phyloP scores from a whole-genome alignment of 495 filamentous ascomycete genomes.

The Lichina pygmaea region DNA sequence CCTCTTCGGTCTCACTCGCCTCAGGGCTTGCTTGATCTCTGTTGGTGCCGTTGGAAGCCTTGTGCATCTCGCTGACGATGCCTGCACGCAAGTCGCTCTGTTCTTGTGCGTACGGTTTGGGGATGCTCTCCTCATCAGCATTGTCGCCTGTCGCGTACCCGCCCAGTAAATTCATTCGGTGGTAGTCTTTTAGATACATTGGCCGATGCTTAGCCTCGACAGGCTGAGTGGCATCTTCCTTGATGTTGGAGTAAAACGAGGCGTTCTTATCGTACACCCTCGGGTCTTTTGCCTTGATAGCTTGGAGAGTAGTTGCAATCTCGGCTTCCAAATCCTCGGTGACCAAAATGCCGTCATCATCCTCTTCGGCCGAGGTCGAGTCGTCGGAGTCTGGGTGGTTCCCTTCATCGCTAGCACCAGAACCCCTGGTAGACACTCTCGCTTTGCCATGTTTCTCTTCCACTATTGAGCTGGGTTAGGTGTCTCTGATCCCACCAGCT shows the following conservation, averaged over 20 bases:
- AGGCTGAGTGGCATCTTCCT: conserved; percentile 14
- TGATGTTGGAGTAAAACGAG: conserved; percentile 46
- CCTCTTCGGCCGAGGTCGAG: conserved; percentile 26
- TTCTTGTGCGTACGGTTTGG: conserved; percentile 57
- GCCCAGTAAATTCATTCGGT: conserved; percentile 55
- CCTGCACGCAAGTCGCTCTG: conserved; percentile 54
- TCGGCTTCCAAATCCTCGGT: conserved; percentile 64
- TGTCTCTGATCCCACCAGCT: neutral
- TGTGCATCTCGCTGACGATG: conserved; percentile 58
- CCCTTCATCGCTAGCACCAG: conserved; percentile 8
- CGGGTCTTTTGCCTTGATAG: conserved; percentile 74
- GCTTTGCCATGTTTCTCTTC: conserved; percentile 58
- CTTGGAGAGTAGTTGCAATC: conserved; percentile 58
- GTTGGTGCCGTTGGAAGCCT: conserved; percentile 17
- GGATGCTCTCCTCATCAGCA: conserved; percentile 20
- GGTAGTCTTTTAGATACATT: conserved; percentile 72
- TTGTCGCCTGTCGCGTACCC: conserved; percentile 28
- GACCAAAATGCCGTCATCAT: conserved; percentile 64
- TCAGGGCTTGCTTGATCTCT: conserved; percentile 14
- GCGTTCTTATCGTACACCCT: conserved; percentile 56
- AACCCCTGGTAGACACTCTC: conserved; percentile 5
- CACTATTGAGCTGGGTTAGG: conserved; percentile 20
- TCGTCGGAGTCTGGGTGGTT: conserved; percentile 23
- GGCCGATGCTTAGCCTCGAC: conserved; percentile 23
- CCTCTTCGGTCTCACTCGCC: conserved; percentile 35